Percentiles rank a stretch among this genome's conserved stretches.
Evolutionary conservation across 1,139 yeast genomes (phyloP).

Genomic region (Candida freyschussii): DNA sequence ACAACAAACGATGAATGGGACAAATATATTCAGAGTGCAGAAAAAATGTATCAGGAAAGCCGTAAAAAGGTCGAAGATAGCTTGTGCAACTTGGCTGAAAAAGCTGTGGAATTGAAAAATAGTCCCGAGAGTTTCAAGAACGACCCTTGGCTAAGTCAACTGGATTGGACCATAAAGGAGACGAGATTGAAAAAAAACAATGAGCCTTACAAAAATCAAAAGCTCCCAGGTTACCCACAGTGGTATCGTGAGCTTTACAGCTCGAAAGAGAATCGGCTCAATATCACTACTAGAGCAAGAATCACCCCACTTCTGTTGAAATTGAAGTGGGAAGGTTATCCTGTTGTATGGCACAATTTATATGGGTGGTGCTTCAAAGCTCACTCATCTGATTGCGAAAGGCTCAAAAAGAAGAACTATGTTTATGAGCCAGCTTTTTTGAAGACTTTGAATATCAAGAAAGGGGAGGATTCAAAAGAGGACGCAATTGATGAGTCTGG

Average conservation of each 20-base stretch:
- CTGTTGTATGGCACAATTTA: constrained; percentile 72
- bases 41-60: constrained; percentile 56
- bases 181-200: constrained; percentile 65
- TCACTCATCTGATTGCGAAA: constrained; percentile 32
- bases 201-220: constrained; percentile 71
- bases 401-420: constrained; percentile 51
- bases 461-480: constrained; percentile 14
- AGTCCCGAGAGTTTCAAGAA: constrained; percentile 27
- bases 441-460: constrained; percentile 32
- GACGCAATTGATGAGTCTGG: constrained; percentile 11
- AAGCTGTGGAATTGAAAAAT: constrained; percentile 43
- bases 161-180: constrained; percentile 78
- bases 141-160: constrained; percentile 88
- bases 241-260: constrained; percentile 83
- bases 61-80: constrained; percentile 53
- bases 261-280: constrained; percentile 41
- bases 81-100: constrained; percentile 55
- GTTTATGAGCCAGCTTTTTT: constrained; percentile 19
- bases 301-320: constrained; percentile 71
- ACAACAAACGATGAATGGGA: constrained; percentile 81
- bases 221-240: constrained; percentile 84
- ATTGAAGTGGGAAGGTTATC: constrained; percentile 81
- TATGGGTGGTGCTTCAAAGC: constrained; percentile 90
- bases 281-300: constrained; percentile 67
- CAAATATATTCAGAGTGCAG: constrained; percentile 64